These are phyloP conservation scores for Dipodascopsis uninucleata DNA, from an alignment of 805 yeast genomes.

Conservation along the genomic window DNA sequence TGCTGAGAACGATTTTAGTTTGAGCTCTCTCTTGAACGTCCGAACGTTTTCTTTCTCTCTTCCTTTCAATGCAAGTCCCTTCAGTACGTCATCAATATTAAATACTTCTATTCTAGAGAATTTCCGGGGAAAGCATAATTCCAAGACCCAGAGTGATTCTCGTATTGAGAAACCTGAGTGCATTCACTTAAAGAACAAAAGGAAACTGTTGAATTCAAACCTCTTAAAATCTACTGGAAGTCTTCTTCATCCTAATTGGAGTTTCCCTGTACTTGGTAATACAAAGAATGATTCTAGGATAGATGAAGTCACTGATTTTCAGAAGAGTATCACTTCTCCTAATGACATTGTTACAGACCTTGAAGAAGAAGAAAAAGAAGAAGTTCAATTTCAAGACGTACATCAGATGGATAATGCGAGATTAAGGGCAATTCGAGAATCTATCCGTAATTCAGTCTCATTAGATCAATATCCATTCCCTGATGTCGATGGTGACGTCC, in stretches of 20 bases:
- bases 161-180: too few relatives aligned
- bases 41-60: too few relatives aligned
- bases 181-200: background rate
- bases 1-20: too few relatives aligned
- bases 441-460: conserved; percentile 51
- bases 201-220: background rate
- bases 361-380: too few relatives aligned
- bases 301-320: background rate
- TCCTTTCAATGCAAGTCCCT: too few relatives aligned
- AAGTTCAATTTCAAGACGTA: conserved; percentile 43
- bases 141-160: too few relatives aligned
- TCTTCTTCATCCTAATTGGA: background rate
- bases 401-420: conserved; percentile 60
- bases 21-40: too few relatives aligned
- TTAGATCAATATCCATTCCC: conserved; percentile 34
- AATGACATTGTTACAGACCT: conserved; percentile 48
- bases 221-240: background rate
- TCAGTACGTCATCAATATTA: too few relatives aligned
- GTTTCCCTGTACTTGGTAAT: background rate
- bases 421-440: conserved; percentile 62
- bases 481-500: conserved; percentile 69
- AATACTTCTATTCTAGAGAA: too few relatives aligned
- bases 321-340: conserved; percentile 8
- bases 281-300: background rate
- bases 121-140: too few relatives aligned